Evolutionary conservation across 306 rosid genomes (phyloP), one percentile per base, ranked within the genome.

Genomic region (Rosa lucieae): DNA sequence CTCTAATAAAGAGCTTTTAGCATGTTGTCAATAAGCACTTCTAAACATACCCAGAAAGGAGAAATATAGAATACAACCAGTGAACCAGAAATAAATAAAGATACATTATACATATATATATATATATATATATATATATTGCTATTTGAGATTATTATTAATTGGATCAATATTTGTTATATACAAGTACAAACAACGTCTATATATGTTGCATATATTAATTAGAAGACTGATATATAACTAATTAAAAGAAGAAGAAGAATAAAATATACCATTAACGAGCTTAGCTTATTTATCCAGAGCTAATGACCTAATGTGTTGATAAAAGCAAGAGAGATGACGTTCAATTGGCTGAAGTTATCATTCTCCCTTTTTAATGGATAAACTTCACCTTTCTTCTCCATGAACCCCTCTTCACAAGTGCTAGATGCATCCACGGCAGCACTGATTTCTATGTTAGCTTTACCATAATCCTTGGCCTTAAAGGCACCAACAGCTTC

Each of bases 391-490:
- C 85, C 85, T 77, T 83, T 70, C 84, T 75, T 84, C 5, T 91
- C 92, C 77, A 66, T 75, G 77, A 91, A 93, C 3, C 89, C 93
- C 52, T 93, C 92, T 76, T 91, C 93, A 82, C 96, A 89, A 1
- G 90, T 88, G 52, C 44, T 59, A 1, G 96, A 73, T 26, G 84
- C 79, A 77, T 89, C 96, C 89, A 90, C 15, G 61, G 92, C 89
- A 14, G 89, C 51, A 70, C 86, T 82, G 13, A 77, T 20, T 48
- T 77, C 42, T 8, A 58, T 18, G 15, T 82, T 82, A 5, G 82
- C 86, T 7, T 39, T 82, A 0, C 10, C 59, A 26, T 79, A 86
- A 21, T 86, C 84, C 78, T 9, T 72, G 39, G 65, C 51, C 52
- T 44, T 14, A 4, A 86, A 5, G 17, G 78, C 87, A 9, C 0